Conservation (phyloP, 148 eudicot species). For the Nepenthes gracilis region DNA sequence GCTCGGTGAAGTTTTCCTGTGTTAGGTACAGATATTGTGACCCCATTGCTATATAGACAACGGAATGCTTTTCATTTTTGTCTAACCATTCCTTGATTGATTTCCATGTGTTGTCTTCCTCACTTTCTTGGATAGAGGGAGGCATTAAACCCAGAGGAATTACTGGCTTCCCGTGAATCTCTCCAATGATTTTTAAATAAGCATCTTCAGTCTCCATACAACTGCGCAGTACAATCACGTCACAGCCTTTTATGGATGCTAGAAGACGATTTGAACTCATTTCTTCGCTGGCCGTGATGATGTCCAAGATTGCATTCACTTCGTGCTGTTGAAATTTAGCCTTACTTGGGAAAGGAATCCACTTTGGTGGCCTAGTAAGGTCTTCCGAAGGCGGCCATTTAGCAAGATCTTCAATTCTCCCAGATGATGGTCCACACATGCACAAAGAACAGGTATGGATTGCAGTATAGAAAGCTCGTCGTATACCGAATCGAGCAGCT, state of each 20-base stretch:
- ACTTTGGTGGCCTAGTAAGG: neutral
- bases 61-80: neutral
- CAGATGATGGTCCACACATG: too few species aligned
- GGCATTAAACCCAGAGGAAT: conserved; percentile 19
- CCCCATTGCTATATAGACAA: conserved; percentile 4
- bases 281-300: neutral
- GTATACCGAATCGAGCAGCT: neutral
- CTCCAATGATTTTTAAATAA: conserved; percentile 17
- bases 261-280: neutral
- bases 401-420: too few species aligned
- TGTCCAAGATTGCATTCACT: neutral
- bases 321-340: neutral
- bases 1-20: conserved; percentile 20
- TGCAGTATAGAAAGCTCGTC: too few species aligned
- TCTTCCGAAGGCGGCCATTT: too few species aligned
- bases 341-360: neutral
- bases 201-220: conserved; percentile 27
- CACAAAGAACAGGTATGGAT: too few species aligned
- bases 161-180: conserved; percentile 28
- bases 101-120: neutral
- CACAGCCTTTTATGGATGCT: conserved; percentile 15
- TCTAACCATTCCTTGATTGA: neutral
- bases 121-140: neutral
- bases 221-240: conserved; percentile 19
- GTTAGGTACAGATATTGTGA: conserved; percentile 10